Base-by-base conservation (phyloP, 495 filamentous ascomycete genomes). In the Lindgomyces ingoldianus region DNA sequence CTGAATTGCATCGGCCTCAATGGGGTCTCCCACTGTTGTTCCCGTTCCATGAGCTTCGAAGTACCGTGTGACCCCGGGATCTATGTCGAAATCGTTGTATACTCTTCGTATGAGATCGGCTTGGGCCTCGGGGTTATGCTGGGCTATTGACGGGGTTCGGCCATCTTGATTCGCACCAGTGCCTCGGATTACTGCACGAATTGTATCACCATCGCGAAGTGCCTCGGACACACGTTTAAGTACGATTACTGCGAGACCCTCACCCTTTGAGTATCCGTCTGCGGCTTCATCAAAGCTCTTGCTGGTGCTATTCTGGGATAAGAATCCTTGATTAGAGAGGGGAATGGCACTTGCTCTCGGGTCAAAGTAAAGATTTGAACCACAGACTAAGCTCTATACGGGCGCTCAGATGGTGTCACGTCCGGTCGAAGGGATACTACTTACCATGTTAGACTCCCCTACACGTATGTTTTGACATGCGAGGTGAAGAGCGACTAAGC, bases 401-500 rank as follows among this genome's bases (percentile, higher is more conserved):
- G 16, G 8, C 9, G 36, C 9, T 41, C 16, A 41, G 36, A 8
- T 41, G 16, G 9, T 41, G 16, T 41, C 9, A 16, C 16, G 36
- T 16, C 8, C 16, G 8, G 9, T 8, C 16, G 36, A 41, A 8
- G 8, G 8, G 8, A 41, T 41, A 41, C 8, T 41, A 16, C 33
- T 46, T 57, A 57, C 53, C 30, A 54, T 53, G 16, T 21, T 42
- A 36, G 53, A 18, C 19, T 59, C 56, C 21, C 22, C 44, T 4
- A 27, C 3, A 22, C 44, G 39, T 16, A 48, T 30, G 22, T 22
- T 25, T 46, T 57, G 53, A 36, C 50, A 56, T 45, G 60, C 60
- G 24, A 47, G 21, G 30, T 63, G 60, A 14, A 63, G 36, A 4
- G 60, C 60, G 25, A 45, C 27, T 3, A 63, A 26, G 46, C 60